These are phyloP conservation scores for Oryza nivara DNA, from an alignment of 176 grass and related monocot species.

Conservation along the genomic window DNA sequence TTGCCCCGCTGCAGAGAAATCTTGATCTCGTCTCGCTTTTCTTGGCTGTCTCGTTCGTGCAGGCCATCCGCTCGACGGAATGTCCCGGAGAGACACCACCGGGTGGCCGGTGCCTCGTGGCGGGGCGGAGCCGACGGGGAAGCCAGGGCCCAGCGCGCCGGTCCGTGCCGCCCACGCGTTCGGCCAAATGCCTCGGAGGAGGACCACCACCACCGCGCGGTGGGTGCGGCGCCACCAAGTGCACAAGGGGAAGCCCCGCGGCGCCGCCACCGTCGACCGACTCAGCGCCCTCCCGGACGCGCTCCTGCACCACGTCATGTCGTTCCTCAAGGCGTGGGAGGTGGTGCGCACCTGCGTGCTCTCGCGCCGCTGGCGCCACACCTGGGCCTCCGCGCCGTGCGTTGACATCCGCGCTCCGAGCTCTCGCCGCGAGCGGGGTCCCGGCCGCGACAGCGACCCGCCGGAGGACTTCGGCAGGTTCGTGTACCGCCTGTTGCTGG, in stretches of 20 bases:
- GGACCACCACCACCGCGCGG: no score
- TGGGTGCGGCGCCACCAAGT: no score
- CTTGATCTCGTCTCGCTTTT: no score
- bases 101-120: not conserved
- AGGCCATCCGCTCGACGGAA: slow-evolving; percentile 14
- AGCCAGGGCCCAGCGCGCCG: no score
- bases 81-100: not conserved
- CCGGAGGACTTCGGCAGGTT: slow-evolving; percentile 1
- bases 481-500: slow-evolving; percentile 18
- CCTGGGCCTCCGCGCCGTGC: slow-evolving; percentile 35
- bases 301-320: slow-evolving; percentile 41
- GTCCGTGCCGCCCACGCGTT: not conserved
- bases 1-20: no score
- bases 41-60: not conserved
- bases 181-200: not conserved
- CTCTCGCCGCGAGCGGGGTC: not conserved
- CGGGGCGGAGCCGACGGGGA: not conserved
- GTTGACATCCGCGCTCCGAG: not conserved
- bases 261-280: not conserved
- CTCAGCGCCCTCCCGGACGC: slow-evolving; percentile 48
- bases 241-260: not conserved
- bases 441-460: not conserved
- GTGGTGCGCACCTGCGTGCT: slow-evolving; percentile 51
- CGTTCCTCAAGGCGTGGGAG: slow-evolving; percentile 36
- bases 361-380: slow-evolving; percentile 34